Evolutionary conservation across 805 yeast species (phyloP), one percentile per base, ranked within the genome.

Genomic region (Saccharomycopsis schoenii): DNA sequence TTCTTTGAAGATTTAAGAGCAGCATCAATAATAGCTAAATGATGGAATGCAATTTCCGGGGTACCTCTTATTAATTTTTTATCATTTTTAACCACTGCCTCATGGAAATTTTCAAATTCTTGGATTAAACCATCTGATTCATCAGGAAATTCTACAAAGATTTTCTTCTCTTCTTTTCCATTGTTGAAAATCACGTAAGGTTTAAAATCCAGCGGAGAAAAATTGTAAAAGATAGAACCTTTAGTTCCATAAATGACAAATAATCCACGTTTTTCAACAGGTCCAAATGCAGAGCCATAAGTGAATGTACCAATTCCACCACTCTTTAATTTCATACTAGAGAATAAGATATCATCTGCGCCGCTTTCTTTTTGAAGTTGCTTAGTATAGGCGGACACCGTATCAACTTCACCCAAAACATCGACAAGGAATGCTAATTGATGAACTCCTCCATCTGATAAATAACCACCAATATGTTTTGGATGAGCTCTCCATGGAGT

Each of bases 371-470:
- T 76, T 70, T 91, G 82, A 57, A 89, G 79, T 74, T 91, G 97
- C 63, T 77, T 83, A 14, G 97, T 86, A 66, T 81, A 80, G 10
- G 91, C 97, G 60, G 89, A 81, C 43, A 92, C 83, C 6, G 84
- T 72, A 57, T 80, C 83, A 15, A 90, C 85, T 25, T 78, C 77
- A 59, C 98, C 97, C 60, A 93, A 77, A 19, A 90, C 83, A 62
- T 83, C 89, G 9, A 96, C 90, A 65, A 92, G 79, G 43, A 90
- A 75, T 2, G 97, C 97, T 71, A 92, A 76, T 73, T 92, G 97
- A 74, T 93, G 98, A 25, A 93, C 98, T 71, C 97, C 98, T 69
- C 97, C 97, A 69, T 93, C 98, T 62, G 93, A 85, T 68, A 93
- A 77, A 73, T 78, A 92, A 0, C 97, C 97, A 60, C 98, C 98